Percentiles rank a stretch among this genome's conserved stretches.
Evolutionary conservation across 2,329 filamentous ascomycete genomes (phyloP).

Genomic region (Lasiodiplodia theobromae): DNA sequence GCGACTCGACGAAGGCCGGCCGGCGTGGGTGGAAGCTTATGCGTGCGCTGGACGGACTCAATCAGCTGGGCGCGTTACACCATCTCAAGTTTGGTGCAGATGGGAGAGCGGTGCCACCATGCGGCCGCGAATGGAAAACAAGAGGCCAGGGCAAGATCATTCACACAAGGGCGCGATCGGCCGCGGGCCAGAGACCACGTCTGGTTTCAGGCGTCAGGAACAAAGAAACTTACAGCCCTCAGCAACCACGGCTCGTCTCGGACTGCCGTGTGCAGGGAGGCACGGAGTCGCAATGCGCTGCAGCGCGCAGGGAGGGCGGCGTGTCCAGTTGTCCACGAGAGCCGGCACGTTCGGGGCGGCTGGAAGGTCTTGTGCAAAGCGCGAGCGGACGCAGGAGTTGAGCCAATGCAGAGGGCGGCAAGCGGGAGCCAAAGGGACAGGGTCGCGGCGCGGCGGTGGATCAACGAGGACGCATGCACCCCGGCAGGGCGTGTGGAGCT

Average conservation of each 20-base stretch:
- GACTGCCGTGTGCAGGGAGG: constrained; percentile 27
- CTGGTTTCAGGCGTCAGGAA: constrained; percentile 30
- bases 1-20: constrained; percentile 27
- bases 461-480: constrained; percentile 26
- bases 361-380: constrained; percentile 19
- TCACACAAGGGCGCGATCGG: constrained; percentile 23
- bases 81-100: constrained; percentile 28
- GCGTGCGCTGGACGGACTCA: constrained; percentile 28
- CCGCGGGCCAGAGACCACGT: constrained; percentile 18
- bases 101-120: constrained; percentile 28
- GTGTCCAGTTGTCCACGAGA: constrained; percentile 23
- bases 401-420: constrained; percentile 24
- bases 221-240: constrained; percentile 31
- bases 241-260: constrained; percentile 29
- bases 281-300: constrained; percentile 21
- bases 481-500: constrained; percentile 23
- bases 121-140: constrained; percentile 28
- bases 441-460: constrained; percentile 19
- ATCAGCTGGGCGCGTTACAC: constrained; percentile 30
- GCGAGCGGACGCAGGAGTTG: constrained; percentile 20
- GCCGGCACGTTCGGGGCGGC: constrained; percentile 22
- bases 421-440: constrained; percentile 21
- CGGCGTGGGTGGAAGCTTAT: constrained; percentile 29
- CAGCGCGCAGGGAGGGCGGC: constrained; percentile 17
- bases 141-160: constrained; percentile 27